These are phyloP conservation scores for Pythium monospermum DNA, from an alignment of 352 stramenopile genomes.

Conservation along the genomic window DNA sequence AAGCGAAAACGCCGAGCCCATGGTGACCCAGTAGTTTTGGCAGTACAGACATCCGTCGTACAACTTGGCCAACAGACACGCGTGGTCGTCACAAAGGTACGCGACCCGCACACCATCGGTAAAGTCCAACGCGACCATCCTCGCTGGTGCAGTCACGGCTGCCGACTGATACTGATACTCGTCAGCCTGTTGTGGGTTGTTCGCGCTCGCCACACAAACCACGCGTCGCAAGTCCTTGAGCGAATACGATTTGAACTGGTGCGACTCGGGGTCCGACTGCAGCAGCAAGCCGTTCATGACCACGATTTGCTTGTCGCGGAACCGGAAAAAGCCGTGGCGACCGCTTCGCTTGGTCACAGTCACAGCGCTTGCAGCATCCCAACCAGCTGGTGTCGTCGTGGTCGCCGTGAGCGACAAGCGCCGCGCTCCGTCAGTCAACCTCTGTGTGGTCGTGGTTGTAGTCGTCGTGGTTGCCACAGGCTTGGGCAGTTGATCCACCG, in stretches of 20 bases:
- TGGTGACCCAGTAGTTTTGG: conserved; percentile 57
- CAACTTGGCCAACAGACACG: conserved; percentile 55
- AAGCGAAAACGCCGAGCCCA: conserved; percentile 59
- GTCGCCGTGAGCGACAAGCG: background rate
- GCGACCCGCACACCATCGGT: conserved; percentile 48
- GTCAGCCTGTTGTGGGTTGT: no score
- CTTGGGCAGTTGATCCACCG: conserved; percentile 46
- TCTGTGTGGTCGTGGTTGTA: background rate
- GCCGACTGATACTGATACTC: no score
- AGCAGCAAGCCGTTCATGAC: conserved; percentile 17
- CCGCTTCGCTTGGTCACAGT: conserved; percentile 52
- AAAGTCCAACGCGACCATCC: conserved; percentile 69
- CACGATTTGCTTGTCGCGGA: conserved; percentile 57
- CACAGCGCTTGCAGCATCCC: conserved; percentile 42
- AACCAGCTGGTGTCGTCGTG: conserved; percentile 12
- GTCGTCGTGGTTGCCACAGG: conserved; percentile 17
- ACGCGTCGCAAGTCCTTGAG: conserved; percentile 52
- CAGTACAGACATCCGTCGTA: conserved; percentile 67
- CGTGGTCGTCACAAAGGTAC: conserved; percentile 50
- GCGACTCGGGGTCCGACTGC: conserved; percentile 12
- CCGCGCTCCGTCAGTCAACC: background rate
- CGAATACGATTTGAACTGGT: conserved; percentile 45
- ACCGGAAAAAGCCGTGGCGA: conserved; percentile 48
- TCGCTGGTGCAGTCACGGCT: no score
- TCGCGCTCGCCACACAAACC: conserved; percentile 24